Evolutionary conservation across 192 early-diverging fungal species (phyloP), one percentile per base, ranked within the genome.

Genomic region (Bifiguratus adelaidae): DNA sequence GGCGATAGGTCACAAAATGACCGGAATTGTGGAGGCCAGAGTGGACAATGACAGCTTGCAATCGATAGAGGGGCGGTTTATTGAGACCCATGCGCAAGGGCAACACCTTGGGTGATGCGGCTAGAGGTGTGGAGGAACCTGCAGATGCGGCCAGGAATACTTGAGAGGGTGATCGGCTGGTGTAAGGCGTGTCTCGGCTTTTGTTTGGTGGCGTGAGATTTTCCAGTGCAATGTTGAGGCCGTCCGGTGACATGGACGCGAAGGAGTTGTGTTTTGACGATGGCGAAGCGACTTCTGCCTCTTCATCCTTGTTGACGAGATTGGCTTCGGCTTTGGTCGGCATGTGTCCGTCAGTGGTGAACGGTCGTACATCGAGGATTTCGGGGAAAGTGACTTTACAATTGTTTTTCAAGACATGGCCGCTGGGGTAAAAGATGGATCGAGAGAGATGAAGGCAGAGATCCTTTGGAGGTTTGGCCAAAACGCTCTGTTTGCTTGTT

Each of bases 1-100:
- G 60, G 18, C 93, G 74, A 56, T 91, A 94, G 0, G 89, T 83
- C 22, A 87, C 74, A 73, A 89, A 97, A 47, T 97, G 94, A 5
- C 94, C 94, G 2, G 75, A 82, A 30, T 92, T 73, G 60, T 97
- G 94, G 1, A 61, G 66, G 4, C 94, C 94, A 20, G 77, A 66
- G 53, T 97, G 94, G 1, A 91, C 68, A 19, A 97, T 80, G 3
- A 92, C 82, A 7, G 89, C 75, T 23, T 61, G 70, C 12, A 97
- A 65, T 7, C 74, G 73, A 53, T 95, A 97, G 19, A 64, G 30
- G 26, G 67, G 63, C 12, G 49, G 37, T 46, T 64, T 26, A 3
- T n/a, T n/a, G n/a, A n/a, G n/a, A n/a, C n/a, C n/a, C n/a, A n/a
- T n/a, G 7, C 37, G 6, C 15, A 40, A 15, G 16, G 52, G 25